Percentiles rank a stretch among this genome's conserved stretches.
Evolutionary conservation across 208 protist genomes (phyloP).

Genomic region (Leishmania turanica): DNA sequence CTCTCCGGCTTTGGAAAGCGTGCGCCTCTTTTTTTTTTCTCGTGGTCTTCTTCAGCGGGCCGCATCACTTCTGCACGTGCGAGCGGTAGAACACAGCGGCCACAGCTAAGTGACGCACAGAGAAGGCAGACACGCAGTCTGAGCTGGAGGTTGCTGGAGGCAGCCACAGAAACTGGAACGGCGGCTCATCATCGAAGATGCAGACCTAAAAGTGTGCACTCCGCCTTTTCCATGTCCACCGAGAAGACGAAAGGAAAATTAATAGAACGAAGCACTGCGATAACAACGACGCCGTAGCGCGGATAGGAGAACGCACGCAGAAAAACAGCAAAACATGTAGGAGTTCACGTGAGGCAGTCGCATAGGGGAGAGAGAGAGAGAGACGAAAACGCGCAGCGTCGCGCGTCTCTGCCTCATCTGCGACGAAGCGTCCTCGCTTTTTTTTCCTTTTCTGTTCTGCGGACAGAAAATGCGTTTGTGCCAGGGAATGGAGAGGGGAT

Average conservation of each 20-base stretch:
- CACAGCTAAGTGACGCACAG: neutral
- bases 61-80: neutral
- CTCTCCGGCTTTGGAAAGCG: neutral
- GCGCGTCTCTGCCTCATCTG: neutral
- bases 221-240: neutral
- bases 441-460: neutral
- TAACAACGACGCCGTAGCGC: neutral
- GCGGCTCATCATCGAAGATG: neutral
- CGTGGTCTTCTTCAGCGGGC: neutral
- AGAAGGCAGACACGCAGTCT: neutral
- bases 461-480: neutral
- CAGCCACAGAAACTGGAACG: neutral
- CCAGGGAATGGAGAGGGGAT: neutral
- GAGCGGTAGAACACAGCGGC: neutral
- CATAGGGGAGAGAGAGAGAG: neutral
- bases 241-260: neutral
- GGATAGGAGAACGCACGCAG: neutral
- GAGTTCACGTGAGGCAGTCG: neutral
- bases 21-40: neutral
- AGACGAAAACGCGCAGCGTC: neutral
- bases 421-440: neutral
- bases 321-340: neutral
- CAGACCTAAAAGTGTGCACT: neutral
- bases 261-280: neutral
- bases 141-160: neutral